phyloP scores from a whole-genome alignment of 1,139 yeast species.

The Blastobotrys serpentis region DNA sequence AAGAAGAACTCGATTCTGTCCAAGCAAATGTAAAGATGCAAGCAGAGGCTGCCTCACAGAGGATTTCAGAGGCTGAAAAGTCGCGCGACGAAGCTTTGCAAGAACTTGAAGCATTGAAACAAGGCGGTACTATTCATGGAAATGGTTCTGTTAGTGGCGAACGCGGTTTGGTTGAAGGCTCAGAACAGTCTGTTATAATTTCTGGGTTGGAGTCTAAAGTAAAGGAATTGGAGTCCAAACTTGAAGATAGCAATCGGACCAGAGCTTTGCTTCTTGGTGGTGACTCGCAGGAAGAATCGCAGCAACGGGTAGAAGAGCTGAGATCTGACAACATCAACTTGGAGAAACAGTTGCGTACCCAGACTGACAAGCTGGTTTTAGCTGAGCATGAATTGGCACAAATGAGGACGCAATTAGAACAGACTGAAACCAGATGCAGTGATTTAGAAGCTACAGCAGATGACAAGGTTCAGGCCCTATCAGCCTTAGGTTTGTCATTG shows the following conservation, averaged over 20 bases:
- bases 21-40: constrained; percentile 34
- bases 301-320: constrained; percentile 18
- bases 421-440: constrained; percentile 19
- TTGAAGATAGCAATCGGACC: constrained; percentile 9
- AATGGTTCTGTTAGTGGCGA: neutral
- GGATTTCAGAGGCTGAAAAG: constrained; percentile 30
- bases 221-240: constrained; percentile 12
- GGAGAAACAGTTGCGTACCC: constrained; percentile 30
- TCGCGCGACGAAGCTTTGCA: constrained; percentile 30
- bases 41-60: constrained; percentile 37
- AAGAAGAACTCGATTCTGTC: constrained; percentile 37
- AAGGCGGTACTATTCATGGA: too few species aligned
- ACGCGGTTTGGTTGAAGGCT: constrained; percentile 2
- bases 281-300: constrained; percentile 5
- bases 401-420: constrained; percentile 25
- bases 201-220: constrained; percentile 11
- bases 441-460: constrained; percentile 32
- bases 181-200: constrained; percentile 1
- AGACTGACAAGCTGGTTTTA: constrained; percentile 29
- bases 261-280: neutral
- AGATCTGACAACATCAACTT: constrained; percentile 23
- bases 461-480: constrained; percentile 31
- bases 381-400: constrained; percentile 30
- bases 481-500: constrained; percentile 34
- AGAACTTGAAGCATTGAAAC: constrained; percentile 11